phyloP scores from a whole-genome alignment of 345 rosid species.

The Arabidopsis arenosa region DNA sequence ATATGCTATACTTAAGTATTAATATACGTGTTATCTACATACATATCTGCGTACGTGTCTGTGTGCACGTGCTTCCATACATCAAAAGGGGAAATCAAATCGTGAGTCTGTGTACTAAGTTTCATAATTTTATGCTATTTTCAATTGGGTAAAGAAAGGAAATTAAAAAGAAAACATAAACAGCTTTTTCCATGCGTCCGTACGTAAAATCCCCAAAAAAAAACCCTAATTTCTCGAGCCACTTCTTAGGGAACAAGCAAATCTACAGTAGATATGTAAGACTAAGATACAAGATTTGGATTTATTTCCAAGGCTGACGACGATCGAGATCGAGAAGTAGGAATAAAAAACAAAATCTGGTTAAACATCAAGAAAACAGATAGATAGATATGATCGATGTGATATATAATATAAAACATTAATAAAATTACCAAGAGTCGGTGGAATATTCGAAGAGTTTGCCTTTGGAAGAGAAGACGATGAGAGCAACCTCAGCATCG shows the following conservation, averaged over 20 bases:
- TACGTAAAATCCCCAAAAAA: slow-evolving; percentile 38
- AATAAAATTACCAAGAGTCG: slow-evolving; percentile 61
- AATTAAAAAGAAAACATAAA: not conserved
- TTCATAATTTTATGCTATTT: slow-evolving; percentile 46
- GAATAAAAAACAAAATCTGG: not conserved
- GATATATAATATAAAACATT: slow-evolving; percentile 8
- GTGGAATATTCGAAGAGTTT: slow-evolving; percentile 82
- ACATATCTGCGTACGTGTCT: slow-evolving; percentile 27
- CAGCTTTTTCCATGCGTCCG: slow-evolving; percentile 44
- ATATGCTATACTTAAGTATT: slow-evolving; percentile 5
- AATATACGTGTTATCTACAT: slow-evolving; percentile 10
- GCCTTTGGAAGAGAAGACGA: slow-evolving; percentile 84
- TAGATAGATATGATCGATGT: slow-evolving; percentile 36
- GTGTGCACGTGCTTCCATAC: slow-evolving; percentile 43
- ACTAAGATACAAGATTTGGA: slow-evolving; percentile 20
- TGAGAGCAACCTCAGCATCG: slow-evolving; percentile 79
- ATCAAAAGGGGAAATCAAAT: slow-evolving; percentile 39
- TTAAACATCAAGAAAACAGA: slow-evolving; percentile 22
- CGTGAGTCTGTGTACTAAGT: slow-evolving; percentile 40
- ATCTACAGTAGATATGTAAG: slow-evolving; percentile 32
- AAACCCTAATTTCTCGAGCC: slow-evolving; percentile 48
- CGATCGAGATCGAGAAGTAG: slow-evolving; percentile 27
- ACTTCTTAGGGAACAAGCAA: slow-evolving; percentile 42
- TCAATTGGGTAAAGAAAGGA: slow-evolving; percentile 1
- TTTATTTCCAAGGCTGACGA: slow-evolving; percentile 12